These are phyloP conservation scores for Macaranga tanarius DNA, from an alignment of 441 rosid species.

Conservation along the genomic window DNA sequence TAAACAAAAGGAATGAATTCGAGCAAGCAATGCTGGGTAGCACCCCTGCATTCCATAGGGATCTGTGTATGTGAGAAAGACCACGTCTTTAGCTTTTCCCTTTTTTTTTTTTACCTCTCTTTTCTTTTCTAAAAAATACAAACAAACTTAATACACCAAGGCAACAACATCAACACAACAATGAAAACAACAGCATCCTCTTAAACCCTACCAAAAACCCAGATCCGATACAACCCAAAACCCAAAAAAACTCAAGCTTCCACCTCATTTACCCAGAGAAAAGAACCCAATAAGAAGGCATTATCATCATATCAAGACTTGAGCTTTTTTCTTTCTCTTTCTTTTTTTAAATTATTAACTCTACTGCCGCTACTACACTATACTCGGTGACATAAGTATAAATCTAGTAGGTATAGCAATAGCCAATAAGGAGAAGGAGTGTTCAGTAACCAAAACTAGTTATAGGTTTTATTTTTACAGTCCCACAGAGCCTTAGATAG, in stretches of 20 bases:
- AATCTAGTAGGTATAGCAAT: conserved; percentile 23
- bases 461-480: conserved; percentile 34
- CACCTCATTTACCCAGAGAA: conserved; percentile 7
- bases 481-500: conserved; percentile 37
- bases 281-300: neutral
- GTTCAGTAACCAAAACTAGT: conserved; percentile 25
- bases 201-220: conserved; percentile 39
- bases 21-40: conserved; percentile 53
- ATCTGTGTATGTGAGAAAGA: conserved; percentile 56
- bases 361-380: neutral
- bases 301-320: neutral
- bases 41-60: conserved; percentile 63
- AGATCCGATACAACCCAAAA: conserved; percentile 18
- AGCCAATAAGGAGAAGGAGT: conserved; percentile 18
- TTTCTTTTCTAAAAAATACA: neutral
- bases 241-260: neutral
- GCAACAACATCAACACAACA: neutral
- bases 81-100: conserved; percentile 22
- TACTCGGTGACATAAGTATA: conserved; percentile 6
- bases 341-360: too few relatives aligned
- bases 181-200: conserved; percentile 1
- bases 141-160: neutral
- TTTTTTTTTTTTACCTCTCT: neutral
- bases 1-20: conserved; percentile 58
- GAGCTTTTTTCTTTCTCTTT: too few relatives aligned